phyloP scores from a whole-genome alignment of 768 basidiomycete species.

The Naganishia kalamii region DNA sequence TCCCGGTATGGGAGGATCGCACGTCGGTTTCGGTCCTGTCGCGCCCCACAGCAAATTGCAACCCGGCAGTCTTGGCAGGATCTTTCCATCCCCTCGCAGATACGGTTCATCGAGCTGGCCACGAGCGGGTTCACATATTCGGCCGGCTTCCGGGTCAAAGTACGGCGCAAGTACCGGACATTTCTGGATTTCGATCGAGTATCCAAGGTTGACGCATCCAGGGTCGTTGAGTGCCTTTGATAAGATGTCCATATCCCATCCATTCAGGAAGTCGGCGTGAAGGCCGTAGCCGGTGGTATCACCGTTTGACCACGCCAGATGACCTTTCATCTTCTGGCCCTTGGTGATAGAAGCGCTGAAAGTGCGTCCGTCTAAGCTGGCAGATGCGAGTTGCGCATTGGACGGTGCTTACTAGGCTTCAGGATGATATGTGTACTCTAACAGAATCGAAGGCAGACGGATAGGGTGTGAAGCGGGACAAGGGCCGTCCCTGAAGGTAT shows the following conservation, averaged over 20 bases:
- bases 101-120: slow-evolving; percentile 28
- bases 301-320: slow-evolving; percentile 51
- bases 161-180: slow-evolving; percentile 1
- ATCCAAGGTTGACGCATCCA: slow-evolving; percentile 19
- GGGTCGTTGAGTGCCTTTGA: slow-evolving; percentile 54
- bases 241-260: slow-evolving; percentile 58
- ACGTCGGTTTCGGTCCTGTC: slow-evolving; percentile 12
- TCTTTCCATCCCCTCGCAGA: slow-evolving; percentile 29
- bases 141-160: not conserved
- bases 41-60: slow-evolving; percentile 21
- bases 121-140: slow-evolving; percentile 29
- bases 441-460: slow-evolving; percentile 38
- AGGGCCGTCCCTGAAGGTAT: too few species aligned
- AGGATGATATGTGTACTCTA: slow-evolving; percentile 35
- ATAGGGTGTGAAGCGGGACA: slow-evolving; percentile 38
- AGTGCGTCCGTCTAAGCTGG: too few species aligned
- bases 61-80: slow-evolving; percentile 31
- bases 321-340: slow-evolving; percentile 26
- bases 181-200: not conserved
- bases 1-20: slow-evolving; percentile 6
- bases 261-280: slow-evolving; percentile 38
- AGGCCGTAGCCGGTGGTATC: slow-evolving; percentile 62
- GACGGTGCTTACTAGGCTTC: too few species aligned
- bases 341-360: slow-evolving; percentile 12
- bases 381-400: too few species aligned